These are phyloP conservation scores for Elaeis oleifera DNA, from an alignment of 202 grass and related monocot genomes.

Conservation along the genomic window DNA sequence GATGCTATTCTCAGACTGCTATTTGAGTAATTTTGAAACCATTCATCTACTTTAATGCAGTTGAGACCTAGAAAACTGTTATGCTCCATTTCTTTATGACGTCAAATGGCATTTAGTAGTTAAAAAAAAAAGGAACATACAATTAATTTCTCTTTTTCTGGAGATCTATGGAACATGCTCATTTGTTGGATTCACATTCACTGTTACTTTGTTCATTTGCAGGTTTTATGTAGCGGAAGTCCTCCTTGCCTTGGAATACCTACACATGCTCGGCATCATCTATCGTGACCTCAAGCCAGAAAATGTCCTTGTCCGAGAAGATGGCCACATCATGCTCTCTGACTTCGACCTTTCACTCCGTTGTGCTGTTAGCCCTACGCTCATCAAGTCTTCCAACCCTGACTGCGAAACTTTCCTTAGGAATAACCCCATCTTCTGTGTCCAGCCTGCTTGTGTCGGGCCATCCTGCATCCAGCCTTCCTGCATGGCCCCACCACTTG, in stretches of 20 bases:
- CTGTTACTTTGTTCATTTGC: conserved; percentile 2
- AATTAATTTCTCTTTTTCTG: neutral
- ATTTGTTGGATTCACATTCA: conserved; percentile 24
- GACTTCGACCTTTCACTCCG: conserved; percentile 79
- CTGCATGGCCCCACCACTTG: conserved; percentile 49
- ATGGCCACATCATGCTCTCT: conserved; percentile 83
- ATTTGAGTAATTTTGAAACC: no score
- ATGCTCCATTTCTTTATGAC: no score
- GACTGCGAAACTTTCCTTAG: conserved; percentile 30
- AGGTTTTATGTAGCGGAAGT: conserved; percentile 83
- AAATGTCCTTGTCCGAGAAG: conserved; percentile 83
- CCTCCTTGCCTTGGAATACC: conserved; percentile 67
- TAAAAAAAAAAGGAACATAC: no score
- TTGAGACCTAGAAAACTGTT: no score
- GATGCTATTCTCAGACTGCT: no score
- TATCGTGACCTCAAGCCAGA: conserved; percentile 85
- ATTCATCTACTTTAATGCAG: no score
- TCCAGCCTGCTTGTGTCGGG: conserved; percentile 49
- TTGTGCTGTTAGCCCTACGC: conserved; percentile 54
- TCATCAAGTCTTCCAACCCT: conserved; percentile 52
- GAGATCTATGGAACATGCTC: conserved; percentile 5
- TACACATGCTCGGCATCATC: conserved; percentile 82
- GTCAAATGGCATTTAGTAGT: no score
- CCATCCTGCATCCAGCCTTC: conserved; percentile 61
- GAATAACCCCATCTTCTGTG: conserved; percentile 41